Evolutionary conservation across 768 basidiomycete species (phyloP).

Genomic region (Austroboletus eburneus): DNA sequence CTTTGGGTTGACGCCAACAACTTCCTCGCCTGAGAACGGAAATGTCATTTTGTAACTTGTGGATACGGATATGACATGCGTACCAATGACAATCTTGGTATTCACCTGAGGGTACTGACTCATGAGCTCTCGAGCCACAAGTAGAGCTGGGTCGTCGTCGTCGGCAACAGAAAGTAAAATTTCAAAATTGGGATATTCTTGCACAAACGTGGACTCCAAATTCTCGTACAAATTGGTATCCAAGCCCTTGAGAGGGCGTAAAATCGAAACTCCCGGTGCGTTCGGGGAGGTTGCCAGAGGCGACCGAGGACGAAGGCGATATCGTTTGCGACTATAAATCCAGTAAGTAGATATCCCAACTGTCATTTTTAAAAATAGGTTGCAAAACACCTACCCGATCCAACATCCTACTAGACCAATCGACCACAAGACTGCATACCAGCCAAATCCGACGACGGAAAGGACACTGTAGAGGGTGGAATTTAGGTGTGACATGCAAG

Average conservation of each 20-base stretch:
- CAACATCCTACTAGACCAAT: slow-evolving; percentile 64
- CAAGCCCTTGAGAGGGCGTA: slow-evolving; percentile 91
- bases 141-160: slow-evolving; percentile 82
- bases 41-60: slow-evolving; percentile 1
- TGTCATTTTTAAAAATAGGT: too few relatives aligned
- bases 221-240: slow-evolving; percentile 97
- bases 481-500: slow-evolving; percentile 16
- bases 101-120: slow-evolving; percentile 73
- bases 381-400: slow-evolving; percentile 73
- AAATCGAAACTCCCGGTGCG: slow-evolving; percentile 87
- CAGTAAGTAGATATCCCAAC: too few relatives aligned
- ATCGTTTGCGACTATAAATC: slow-evolving; percentile 62
- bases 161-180: slow-evolving; percentile 90
- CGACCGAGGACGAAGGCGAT: slow-evolving; percentile 61
- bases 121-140: slow-evolving; percentile 73
- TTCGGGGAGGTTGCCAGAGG: slow-evolving; percentile 49
- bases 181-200: slow-evolving; percentile 91
- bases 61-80: slow-evolving; percentile 19
- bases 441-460: slow-evolving; percentile 46
- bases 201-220: slow-evolving; percentile 86
- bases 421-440: slow-evolving; percentile 62
- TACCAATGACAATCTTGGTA: slow-evolving; percentile 75
- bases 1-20: slow-evolving; percentile 93
- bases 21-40: slow-evolving; percentile 58
- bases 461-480: slow-evolving; percentile 10